phyloP scores from a whole-genome alignment of 306 rosid species.

The Fagus crenata region DNA sequence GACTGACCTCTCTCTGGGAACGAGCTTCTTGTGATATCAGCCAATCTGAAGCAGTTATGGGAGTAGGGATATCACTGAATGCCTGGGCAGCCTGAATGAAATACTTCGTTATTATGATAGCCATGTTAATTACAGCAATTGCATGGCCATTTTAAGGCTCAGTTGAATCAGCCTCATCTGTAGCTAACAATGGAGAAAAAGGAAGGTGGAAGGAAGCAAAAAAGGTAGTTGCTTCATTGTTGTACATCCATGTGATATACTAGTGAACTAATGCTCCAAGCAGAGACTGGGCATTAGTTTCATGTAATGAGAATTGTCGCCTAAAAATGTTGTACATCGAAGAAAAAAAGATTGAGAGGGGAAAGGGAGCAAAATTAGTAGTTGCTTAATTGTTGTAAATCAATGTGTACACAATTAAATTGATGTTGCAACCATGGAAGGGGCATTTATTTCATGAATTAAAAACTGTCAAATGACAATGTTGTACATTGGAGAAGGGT shows the following conservation, averaged over 20 bases:
- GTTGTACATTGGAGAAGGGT: not conserved
- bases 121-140: not conserved
- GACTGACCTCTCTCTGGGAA: constrained; percentile 73
- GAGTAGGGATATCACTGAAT: not conserved
- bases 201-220: not conserved
- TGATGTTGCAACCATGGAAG: not conserved
- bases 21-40: constrained; percentile 69
- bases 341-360: too few species aligned
- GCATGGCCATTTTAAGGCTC: too few species aligned
- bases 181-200: not conserved
- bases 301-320: too few species aligned
- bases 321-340: too few species aligned
- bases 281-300: too few species aligned
- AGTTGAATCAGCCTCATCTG: too few species aligned
- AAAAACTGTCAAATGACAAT: not conserved
- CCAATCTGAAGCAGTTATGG: constrained; percentile 24
- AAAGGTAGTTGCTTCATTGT: not conserved
- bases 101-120: not conserved
- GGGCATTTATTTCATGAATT: not conserved
- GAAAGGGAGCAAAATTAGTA: too few species aligned
- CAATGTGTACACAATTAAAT: too few species aligned
- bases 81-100: not conserved
- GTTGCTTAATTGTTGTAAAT: too few species aligned
- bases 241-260: not conserved
- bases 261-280: too few species aligned